Evolutionary conservation across 106 monocot species (phyloP).

Genomic region (Dioscorea zingiberensis): DNA sequence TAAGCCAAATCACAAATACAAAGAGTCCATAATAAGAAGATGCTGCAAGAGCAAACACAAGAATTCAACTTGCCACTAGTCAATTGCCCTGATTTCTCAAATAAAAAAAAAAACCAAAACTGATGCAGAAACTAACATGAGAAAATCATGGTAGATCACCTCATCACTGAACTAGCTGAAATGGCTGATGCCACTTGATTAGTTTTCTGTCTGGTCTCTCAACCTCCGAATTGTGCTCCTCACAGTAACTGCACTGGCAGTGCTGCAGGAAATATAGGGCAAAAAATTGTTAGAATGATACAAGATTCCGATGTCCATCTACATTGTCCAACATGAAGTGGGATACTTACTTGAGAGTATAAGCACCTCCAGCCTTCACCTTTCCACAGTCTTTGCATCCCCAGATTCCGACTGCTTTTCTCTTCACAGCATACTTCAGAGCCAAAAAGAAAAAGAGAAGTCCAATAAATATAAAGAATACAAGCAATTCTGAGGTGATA

Average conservation of each 20-base stretch:
- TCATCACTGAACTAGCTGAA: too few relatives aligned
- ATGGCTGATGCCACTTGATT: neutral
- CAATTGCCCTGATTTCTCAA: too few relatives aligned
- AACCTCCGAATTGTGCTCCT: slow-evolving; percentile 21
- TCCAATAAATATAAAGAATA: too few relatives aligned
- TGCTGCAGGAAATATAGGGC: neutral
- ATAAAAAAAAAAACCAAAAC: too few relatives aligned
- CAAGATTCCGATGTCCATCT: neutral
- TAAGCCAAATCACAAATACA: too few relatives aligned
- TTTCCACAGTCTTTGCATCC: slow-evolving; percentile 53
- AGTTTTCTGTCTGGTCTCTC: slow-evolving; percentile 17
- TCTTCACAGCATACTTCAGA: slow-evolving; percentile 40
- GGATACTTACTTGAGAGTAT: slow-evolving; percentile 37
- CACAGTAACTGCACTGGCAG: slow-evolving; percentile 25
- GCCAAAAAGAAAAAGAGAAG: neutral
- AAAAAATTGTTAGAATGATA: neutral
- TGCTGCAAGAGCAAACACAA: too few relatives aligned
- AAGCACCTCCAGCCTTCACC: slow-evolving; percentile 49
- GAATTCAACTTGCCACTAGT: too few relatives aligned
- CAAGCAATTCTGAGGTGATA: too few relatives aligned
- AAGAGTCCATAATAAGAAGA: too few relatives aligned
- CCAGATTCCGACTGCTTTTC: slow-evolving; percentile 52
- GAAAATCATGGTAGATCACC: too few relatives aligned
- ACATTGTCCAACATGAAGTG: too few relatives aligned
- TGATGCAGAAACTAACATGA: too few relatives aligned